A percentile compares a stretch with the other conserved stretches of the same genome.
These are phyloP conservation scores for Lepiota brunneoincarnata DNA, from an alignment of 768 basidiomycete species.

Conservation along the genomic window DNA sequence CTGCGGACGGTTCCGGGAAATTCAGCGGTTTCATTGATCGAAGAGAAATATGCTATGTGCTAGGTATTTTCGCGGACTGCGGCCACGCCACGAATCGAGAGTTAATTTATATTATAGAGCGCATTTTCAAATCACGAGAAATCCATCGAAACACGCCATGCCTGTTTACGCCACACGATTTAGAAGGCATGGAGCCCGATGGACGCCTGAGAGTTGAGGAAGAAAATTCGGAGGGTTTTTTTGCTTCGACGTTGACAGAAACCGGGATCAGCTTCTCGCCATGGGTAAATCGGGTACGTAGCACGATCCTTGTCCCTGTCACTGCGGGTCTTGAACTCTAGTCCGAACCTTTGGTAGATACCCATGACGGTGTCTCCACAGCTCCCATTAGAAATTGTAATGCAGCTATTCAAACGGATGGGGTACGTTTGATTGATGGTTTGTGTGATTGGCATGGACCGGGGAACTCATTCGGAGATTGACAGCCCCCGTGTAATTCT, in stretches of 20 bases:
- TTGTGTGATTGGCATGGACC: constrained; percentile 5
- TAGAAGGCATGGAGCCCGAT: constrained; percentile 50
- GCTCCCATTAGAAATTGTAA: constrained; percentile 91
- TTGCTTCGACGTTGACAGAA: constrained; percentile 56
- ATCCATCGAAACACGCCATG: constrained; percentile 67
- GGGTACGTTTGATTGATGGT: constrained; percentile 70
- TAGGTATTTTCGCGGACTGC: constrained; percentile 49
- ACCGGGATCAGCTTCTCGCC: constrained; percentile 72
- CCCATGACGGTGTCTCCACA: constrained; percentile 92
- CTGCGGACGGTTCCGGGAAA: constrained; percentile 52
- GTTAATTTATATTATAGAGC: constrained; percentile 45
- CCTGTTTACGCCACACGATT: constrained; percentile 58
- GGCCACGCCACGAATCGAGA: not conserved
- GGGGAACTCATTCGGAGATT: constrained; percentile 7
- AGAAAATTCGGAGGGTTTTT: constrained; percentile 54
- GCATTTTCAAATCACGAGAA: constrained; percentile 61
- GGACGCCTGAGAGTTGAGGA: constrained; percentile 62
- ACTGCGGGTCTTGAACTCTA: constrained; percentile 2
- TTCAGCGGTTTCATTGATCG: constrained; percentile 88
- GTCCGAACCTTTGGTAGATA: constrained; percentile 52
- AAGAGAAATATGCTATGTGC: constrained; percentile 79
- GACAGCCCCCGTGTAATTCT: constrained; percentile 92
- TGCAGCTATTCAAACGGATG: constrained; percentile 97
- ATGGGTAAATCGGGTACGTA: constrained; percentile 88
- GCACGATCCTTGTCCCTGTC: not conserved